Conservation (phyloP, 2,329 filamentous ascomycete species). For the Aspergillus novofumigatus region DNA sequence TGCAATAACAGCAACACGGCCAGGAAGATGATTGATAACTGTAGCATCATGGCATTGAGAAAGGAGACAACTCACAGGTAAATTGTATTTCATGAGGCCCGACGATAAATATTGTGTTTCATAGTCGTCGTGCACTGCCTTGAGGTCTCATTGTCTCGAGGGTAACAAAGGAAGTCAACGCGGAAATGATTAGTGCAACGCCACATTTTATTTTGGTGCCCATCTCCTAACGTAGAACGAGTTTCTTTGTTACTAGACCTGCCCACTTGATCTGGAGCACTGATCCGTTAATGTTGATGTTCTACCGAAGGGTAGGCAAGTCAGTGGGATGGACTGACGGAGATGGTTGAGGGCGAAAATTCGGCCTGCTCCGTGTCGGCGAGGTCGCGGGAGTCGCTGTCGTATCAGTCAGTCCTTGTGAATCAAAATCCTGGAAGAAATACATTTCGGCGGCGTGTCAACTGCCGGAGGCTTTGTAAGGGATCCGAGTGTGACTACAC, state of each 20-base stretch:
- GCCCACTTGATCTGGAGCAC: constrained; percentile 46
- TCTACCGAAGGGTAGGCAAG: constrained; percentile 11
- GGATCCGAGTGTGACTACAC: constrained; percentile 67
- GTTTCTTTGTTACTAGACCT: background rate
- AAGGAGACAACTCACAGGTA: background rate
- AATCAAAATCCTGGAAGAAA: no score
- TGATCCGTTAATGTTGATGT: constrained; percentile 8
- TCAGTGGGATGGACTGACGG: constrained; percentile 57
- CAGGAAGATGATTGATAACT: background rate
- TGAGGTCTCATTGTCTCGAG: background rate
- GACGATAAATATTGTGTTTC: background rate
- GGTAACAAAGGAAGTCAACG: background rate
- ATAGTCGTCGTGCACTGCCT: background rate
- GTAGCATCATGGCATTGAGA: background rate
- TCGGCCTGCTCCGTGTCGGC: constrained; percentile 64
- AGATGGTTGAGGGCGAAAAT: constrained; percentile 61
- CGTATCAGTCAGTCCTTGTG: background rate
- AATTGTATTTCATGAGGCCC: background rate
- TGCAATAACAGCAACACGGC: background rate
- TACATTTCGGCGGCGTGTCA: no score
- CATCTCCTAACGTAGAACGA: background rate
- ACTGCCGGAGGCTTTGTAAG: no score
- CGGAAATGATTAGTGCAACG: background rate
- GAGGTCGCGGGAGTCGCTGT: constrained; percentile 58
- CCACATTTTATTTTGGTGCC: background rate